Conservation (phyloP, 495 filamentous ascomycete species). For the Tetracladium setigerum region DNA sequence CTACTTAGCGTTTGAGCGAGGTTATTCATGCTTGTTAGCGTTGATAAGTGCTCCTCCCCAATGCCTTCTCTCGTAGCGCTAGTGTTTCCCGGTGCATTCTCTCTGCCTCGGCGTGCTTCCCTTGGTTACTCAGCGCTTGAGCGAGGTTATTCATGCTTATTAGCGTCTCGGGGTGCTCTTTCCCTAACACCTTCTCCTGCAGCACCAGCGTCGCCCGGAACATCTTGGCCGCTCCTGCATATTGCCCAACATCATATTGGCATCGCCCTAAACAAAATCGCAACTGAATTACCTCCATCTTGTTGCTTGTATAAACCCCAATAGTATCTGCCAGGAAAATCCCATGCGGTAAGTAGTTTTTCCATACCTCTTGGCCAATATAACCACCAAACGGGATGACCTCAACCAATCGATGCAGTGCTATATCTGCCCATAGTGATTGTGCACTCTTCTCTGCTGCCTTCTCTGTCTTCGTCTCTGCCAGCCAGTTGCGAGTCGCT, state of each 20-base stretch:
- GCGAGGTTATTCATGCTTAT: conserved; percentile 23
- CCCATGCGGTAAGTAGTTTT: conserved; percentile 3
- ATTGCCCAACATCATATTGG: too few species aligned
- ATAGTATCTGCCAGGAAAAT: too few species aligned
- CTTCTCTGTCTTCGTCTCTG: neutral
- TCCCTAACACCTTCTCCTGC: conserved; percentile 10
- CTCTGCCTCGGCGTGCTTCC: conserved; percentile 22
- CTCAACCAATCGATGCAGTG: conserved; percentile 1
- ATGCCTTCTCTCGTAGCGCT: conserved; percentile 11
- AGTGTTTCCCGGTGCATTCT: conserved; percentile 9
- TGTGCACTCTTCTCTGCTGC: too few species aligned
- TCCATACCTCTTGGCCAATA: neutral
- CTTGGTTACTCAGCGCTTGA: conserved; percentile 2
- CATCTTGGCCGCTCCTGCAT: conserved; percentile 22
- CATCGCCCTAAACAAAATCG: too few species aligned
- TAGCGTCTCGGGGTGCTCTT: conserved; percentile 4
- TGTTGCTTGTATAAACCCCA: too few species aligned
- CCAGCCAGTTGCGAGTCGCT: conserved; percentile 34
- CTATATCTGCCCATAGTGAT: conserved; percentile 19
- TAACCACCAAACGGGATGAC: conserved; percentile 2
- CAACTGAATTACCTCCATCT: too few species aligned
- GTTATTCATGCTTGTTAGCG: conserved; percentile 24
- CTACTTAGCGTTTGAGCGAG: conserved; percentile 11
- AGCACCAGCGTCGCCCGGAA: conserved; percentile 3
- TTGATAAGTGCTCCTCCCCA: conserved; percentile 21